These are phyloP conservation scores for Syzygium aromaticum DNA, from an alignment of 345 rosid genomes.

Conservation along the genomic window DNA sequence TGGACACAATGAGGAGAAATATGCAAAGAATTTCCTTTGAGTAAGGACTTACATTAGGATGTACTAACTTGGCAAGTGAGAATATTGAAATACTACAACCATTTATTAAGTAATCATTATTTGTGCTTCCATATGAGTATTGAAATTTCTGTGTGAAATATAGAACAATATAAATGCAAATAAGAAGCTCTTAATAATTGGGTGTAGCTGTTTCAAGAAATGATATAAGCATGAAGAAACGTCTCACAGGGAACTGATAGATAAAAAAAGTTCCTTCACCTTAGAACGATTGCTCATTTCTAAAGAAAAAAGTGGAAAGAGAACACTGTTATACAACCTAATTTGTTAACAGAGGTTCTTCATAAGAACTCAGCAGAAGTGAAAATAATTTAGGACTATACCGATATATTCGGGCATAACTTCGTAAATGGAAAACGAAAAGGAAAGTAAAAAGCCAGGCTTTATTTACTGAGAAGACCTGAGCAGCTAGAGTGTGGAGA, in stretches of 20 bases:
- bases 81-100: background rate
- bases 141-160: background rate
- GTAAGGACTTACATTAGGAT: background rate
- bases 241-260: background rate
- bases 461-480: constrained; percentile 32
- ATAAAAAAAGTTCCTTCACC: background rate
- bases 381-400: background rate
- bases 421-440: background rate
- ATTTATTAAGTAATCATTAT: background rate
- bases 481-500: constrained; percentile 92
- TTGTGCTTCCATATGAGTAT: background rate
- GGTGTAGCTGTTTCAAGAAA: background rate
- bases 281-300: background rate
- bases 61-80: background rate
- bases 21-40: background rate
- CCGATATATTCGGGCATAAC: background rate
- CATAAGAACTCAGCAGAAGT: background rate
- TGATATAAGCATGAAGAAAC: background rate
- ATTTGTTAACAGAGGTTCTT: background rate
- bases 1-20: background rate
- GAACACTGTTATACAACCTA: background rate
- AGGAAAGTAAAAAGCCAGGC: background rate
- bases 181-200: background rate
- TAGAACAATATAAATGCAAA: background rate
- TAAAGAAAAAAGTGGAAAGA: background rate